phyloP scores from a whole-genome alignment of 306 rosid species.

The Glycine latifolia region DNA sequence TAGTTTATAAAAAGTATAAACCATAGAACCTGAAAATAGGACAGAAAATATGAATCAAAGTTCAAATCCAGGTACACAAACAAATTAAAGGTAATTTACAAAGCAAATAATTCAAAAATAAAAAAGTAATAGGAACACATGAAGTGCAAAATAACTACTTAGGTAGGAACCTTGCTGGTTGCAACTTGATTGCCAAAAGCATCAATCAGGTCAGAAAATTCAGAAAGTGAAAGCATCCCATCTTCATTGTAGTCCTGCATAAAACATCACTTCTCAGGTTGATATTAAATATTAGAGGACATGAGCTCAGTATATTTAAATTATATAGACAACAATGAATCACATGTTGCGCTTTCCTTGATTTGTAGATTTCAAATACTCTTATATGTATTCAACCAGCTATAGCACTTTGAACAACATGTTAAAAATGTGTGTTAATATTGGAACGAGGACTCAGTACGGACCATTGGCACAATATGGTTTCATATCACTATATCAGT shows the following conservation, averaged over 20 bases:
- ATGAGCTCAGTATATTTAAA: slow-evolving; percentile 22
- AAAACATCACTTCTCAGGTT: slow-evolving; percentile 44
- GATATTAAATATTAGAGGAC: slow-evolving; percentile 26
- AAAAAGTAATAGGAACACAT: background rate
- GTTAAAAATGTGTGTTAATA: slow-evolving; percentile 23
- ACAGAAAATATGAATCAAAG: slow-evolving; percentile 33
- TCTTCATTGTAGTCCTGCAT: slow-evolving; percentile 89
- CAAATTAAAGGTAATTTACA: slow-evolving; percentile 12
- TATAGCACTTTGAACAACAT: slow-evolving; percentile 31
- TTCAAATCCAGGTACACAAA: slow-evolving; percentile 42
- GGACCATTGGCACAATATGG: slow-evolving; percentile 16
- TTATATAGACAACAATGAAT: slow-evolving; percentile 13
- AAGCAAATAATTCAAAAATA: slow-evolving; percentile 33
- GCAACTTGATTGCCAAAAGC: slow-evolving; percentile 95
- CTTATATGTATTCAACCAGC: slow-evolving; percentile 25
- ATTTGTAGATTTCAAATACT: slow-evolving; percentile 30
- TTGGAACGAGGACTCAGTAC: slow-evolving; percentile 27
- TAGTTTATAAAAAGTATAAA: slow-evolving; percentile 13
- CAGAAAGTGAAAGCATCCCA: slow-evolving; percentile 83
- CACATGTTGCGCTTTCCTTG: slow-evolving; percentile 7
- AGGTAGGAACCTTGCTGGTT: slow-evolving; percentile 67
- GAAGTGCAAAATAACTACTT: slow-evolving; percentile 23
- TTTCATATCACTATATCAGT: slow-evolving; percentile 12
- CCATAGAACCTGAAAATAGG: slow-evolving; percentile 27
- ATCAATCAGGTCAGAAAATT: slow-evolving; percentile 79